Evolutionary conservation across 257 asterid genomes (phyloP).

Genomic region (Solanum bukasovii): DNA sequence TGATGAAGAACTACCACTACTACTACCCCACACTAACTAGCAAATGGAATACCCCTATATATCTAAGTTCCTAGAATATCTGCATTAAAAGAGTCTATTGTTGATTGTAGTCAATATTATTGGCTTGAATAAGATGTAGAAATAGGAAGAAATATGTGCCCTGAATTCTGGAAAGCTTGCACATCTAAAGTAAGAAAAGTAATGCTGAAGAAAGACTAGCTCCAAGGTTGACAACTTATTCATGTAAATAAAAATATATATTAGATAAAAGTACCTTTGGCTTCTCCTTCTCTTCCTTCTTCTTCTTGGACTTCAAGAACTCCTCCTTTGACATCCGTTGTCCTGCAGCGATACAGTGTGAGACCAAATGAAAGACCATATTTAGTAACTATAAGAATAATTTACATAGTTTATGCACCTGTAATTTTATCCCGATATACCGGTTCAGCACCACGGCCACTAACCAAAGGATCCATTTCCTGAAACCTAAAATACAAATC

Average conservation of each 20-base stretch:
- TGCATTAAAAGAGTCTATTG: neutral
- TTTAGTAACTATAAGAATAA: neutral
- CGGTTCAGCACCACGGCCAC: slow-evolving; percentile 74
- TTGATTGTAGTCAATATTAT: neutral
- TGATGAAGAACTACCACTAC: neutral
- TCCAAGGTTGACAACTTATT: neutral
- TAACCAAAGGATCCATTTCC: slow-evolving; percentile 66
- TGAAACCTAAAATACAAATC: slow-evolving; percentile 38
- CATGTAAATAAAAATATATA: neutral
- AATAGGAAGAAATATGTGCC: neutral
- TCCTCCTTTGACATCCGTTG: slow-evolving; percentile 78
- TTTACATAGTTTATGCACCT: slow-evolving; percentile 28
- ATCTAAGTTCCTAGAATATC: neutral
- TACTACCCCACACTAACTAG: neutral
- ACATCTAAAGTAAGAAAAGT: neutral
- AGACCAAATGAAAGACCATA: neutral
- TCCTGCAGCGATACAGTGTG: slow-evolving; percentile 38
- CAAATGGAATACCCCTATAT: neutral
- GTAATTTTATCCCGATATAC: slow-evolving; percentile 74
- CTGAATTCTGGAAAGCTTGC: neutral
- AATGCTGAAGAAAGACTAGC: neutral
- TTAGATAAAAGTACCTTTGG: slow-evolving; percentile 55
- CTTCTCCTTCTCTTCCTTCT: slow-evolving; percentile 57
- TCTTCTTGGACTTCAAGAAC: slow-evolving; percentile 44
- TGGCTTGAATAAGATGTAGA: neutral